Base-by-base conservation (phyloP, 2,329 filamentous ascomycete genomes). In the Zasmidium angulare region DNA sequence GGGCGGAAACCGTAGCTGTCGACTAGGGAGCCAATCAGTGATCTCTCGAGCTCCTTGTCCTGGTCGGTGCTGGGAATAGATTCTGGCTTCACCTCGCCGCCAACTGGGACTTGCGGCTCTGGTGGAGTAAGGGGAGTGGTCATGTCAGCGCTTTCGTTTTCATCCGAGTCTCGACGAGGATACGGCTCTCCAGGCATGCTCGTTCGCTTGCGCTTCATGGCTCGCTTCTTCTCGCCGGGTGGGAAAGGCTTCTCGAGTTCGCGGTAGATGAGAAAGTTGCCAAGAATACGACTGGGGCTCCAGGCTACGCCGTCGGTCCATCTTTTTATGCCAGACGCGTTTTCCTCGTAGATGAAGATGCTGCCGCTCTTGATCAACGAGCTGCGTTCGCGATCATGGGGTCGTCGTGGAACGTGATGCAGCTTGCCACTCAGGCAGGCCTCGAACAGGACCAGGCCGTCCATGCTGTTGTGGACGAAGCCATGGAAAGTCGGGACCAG, bases 241-340 rank as follows among this genome's bases (percentile, higher is more conserved):
- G 88, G 86, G 66, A 93, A 93, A 0, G 88, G 86, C 68, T 88
- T 86, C 63, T 89, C 85, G 47, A 96, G 82, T 73, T 96, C 90
- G 26, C 91, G 86, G 70, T 96, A 96, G 66, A 96, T 85, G 47
- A 96, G 82, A 68, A 91, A 96, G 72, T 95, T 95, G 59, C 88
- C 89, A 50, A 93, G 80, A 50, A 96, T 93, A 17, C 89, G 87
- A 74, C 88, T 96, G 0, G 93, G 93, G 67, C 90, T 96, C 93
- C 93, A 97, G 6, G 89, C 88, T 11, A 93, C 86, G 14, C 93
- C 92, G 67, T 97, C 93, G 0, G 92, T 96, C 93, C 93, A 97
- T 57, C 93, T 84, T 78, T 96, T 96, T 77, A 96, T 96, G 3
- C 91, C 91, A 0, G 92, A 96, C 0, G 90, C 88, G 62, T 91